Conservation (phyloP, 306 rosid genomes). For the Biancaea sappan region DNA sequence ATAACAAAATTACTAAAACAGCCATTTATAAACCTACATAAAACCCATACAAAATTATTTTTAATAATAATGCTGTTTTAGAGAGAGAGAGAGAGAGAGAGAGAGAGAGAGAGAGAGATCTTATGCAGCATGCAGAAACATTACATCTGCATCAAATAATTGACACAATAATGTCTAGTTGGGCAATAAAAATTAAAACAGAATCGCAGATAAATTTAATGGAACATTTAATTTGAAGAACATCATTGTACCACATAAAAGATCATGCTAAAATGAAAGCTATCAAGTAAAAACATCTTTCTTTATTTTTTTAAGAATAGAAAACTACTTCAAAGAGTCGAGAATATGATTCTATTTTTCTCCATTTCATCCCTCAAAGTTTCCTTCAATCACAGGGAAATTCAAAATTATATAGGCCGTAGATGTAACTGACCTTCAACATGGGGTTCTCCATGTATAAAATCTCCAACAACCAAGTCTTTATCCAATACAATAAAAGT, state of each 20-base stretch:
- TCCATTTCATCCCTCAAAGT: neutral
- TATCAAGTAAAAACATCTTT: neutral
- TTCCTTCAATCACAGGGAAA: neutral
- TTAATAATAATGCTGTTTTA: no score
- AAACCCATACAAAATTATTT: no score
- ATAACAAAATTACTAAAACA: neutral
- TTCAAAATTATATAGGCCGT: neutral
- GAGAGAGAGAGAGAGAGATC: no score
- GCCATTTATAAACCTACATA: neutral
- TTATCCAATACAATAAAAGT: constrained; percentile 83
- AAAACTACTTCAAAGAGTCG: neutral
- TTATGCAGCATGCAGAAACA: neutral
- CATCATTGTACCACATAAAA: neutral
- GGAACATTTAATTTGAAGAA: constrained; percentile 2
- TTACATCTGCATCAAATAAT: neutral
- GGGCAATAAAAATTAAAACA: neutral
- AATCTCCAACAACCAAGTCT: constrained; percentile 60
- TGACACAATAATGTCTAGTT: neutral
- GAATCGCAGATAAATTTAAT: neutral
- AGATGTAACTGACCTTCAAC: constrained; percentile 59
- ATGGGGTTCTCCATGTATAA: constrained; percentile 71
- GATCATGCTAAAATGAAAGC: neutral
- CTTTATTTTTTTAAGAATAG: neutral
- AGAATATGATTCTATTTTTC: neutral
- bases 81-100: no score